A percentile compares a stretch with the other conserved stretches of the same genome.
Evolutionary conservation across 2,329 filamentous ascomycete species (phyloP).

Genomic region (Thielaviopsis punctulata): DNA sequence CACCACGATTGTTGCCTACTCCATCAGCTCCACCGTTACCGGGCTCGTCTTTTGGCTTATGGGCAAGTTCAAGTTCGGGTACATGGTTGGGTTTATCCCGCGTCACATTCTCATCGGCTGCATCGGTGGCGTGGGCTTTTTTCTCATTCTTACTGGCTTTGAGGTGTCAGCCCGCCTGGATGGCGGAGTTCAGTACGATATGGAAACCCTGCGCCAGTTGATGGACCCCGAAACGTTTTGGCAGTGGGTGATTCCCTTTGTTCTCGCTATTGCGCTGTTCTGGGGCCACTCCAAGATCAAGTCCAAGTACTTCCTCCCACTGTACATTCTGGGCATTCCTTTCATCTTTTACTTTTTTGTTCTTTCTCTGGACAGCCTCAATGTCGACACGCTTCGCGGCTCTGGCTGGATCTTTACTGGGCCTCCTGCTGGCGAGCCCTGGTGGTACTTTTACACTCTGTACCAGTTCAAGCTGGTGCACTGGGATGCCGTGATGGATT

Average conservation of each 20-base stretch:
- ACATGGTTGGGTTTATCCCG: slow-evolving; percentile 91
- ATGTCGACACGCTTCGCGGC: slow-evolving; percentile 48
- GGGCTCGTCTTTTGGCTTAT: slow-evolving; percentile 84
- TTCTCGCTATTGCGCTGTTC: slow-evolving; percentile 59
- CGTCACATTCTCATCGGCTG: slow-evolving; percentile 92
- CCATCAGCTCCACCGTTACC: slow-evolving; percentile 77
- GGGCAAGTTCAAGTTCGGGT: slow-evolving; percentile 73
- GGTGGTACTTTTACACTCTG: slow-evolving; percentile 95
- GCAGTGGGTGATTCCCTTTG: slow-evolving; percentile 69
- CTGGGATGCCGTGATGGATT: slow-evolving; percentile 68
- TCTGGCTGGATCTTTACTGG: slow-evolving; percentile 84
- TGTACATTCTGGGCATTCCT: slow-evolving; percentile 69
- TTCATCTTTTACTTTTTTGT: slow-evolving; percentile 65
- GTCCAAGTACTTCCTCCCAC: slow-evolving; percentile 71
- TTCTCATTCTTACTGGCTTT: slow-evolving; percentile 76
- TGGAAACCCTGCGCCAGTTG: slow-evolving; percentile 59
- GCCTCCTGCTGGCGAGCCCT: slow-evolving; percentile 70
- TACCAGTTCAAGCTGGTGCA: slow-evolving; percentile 73
- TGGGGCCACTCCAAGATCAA: slow-evolving; percentile 58
- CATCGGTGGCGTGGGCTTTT: slow-evolving; percentile 93
- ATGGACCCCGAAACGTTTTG: slow-evolving; percentile 55
- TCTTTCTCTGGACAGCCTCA: slow-evolving; percentile 46
- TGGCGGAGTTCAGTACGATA: slow-evolving; percentile 66
- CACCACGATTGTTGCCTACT: slow-evolving; percentile 84
- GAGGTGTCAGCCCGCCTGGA: slow-evolving; percentile 84